Base-by-base conservation (phyloP, 192 early-diverging fungal genomes). In the Coemansia asiatica region DNA sequence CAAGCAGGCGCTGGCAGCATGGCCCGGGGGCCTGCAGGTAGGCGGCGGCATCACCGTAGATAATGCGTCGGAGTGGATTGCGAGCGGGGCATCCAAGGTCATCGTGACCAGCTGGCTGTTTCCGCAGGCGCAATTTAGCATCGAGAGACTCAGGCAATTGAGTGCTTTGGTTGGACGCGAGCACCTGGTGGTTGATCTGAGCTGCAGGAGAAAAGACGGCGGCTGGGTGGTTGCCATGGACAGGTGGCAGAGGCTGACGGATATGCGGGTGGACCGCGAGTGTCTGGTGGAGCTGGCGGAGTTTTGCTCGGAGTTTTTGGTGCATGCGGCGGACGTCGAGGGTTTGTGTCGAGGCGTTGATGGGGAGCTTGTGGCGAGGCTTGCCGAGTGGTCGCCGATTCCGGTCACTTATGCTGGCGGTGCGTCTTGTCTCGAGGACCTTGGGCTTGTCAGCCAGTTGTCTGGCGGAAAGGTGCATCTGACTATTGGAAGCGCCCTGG, bases 251-350 rank as follows among this genome's bases (percentile, higher is more conserved):
- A 95, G 91, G 1, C 82, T 92, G 60, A 98, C 97, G 9, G 92
- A 97, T 64, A 92, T 90, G 87, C 79, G 77, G 31, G 87, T 99
- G 36, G 87, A 84, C 59, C 67, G 87, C 44, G 86, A 82, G 25
- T 67, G 85, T 0, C 63, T 95, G 47, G 55, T 66, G 8, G 36
- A 75, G 70, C 70, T 95, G 28, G 81, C 90, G 3, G 22, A 70
- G 50, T 83, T 84, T 66, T 90, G 88, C 87, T 85, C 85, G 38
- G 97, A 99, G 83, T 98, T 99, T 72, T 75, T 99, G 35, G 89
- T 99, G 28, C 97, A 99, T 75, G 97, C 97, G 1, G 95, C 97
- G 2, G 95, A 99, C 71, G 95, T 99, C 26, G 97, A 99, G 68
- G 97, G 97, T 4, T 80, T 98, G 26, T 97, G 95, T 72, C 83